These are phyloP conservation scores for Ophiostoma piceae DNA, from an alignment of 2,329 filamentous ascomycete species.

Conservation along the genomic window DNA sequence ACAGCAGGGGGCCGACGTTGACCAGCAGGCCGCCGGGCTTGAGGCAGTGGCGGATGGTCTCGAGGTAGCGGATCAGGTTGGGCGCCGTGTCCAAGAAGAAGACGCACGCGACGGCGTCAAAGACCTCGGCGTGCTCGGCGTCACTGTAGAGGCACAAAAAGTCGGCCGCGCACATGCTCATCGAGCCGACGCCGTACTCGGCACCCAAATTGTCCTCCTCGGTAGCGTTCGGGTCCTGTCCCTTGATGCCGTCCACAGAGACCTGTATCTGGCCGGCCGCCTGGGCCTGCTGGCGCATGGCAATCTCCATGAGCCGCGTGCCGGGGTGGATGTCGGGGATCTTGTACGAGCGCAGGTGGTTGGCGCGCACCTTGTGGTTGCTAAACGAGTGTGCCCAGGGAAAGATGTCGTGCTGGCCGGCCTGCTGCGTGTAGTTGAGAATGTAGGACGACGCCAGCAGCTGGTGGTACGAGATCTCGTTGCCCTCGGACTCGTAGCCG, in stretches of 20 bases:
- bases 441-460: conserved; percentile 78
- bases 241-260: not conserved
- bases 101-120: conserved; percentile 79
- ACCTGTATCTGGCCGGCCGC: not conserved
- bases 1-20: conserved; percentile 85
- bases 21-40: conserved; percentile 73
- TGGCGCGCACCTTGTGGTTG: conserved; percentile 67
- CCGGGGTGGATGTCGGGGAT: conserved; percentile 79
- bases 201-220: conserved; percentile 18
- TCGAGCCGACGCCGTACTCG: conserved; percentile 49
- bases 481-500: conserved; percentile 76
- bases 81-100: conserved; percentile 98
- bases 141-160: conserved; percentile 81
- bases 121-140: conserved; percentile 54
- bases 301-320: conserved; percentile 41
- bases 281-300: conserved; percentile 11
- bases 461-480: conserved; percentile 95
- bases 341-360: conserved; percentile 68
- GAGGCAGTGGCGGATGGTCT: conserved; percentile 74
- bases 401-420: conserved; percentile 65
- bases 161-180: conserved; percentile 92
- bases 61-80: conserved; percentile 83
- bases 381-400: conserved; percentile 87
- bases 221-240: not conserved
- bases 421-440: conserved; percentile 59